Base-by-base conservation (phyloP, 768 basidiomycete genomes). In the Collybia sordida region DNA sequence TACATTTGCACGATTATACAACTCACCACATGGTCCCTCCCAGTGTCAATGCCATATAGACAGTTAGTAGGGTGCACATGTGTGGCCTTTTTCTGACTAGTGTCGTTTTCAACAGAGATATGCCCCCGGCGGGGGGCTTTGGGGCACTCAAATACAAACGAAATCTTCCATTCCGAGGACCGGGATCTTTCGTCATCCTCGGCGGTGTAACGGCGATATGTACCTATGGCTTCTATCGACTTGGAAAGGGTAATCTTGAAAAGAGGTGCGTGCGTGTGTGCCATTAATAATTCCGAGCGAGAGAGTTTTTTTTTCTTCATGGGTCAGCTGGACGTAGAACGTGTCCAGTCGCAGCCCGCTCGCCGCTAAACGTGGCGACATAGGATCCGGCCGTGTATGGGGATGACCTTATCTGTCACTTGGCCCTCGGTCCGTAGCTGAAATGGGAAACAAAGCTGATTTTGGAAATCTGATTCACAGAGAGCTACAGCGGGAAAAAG, bases 91-190 rank as follows among this genome's bases (percentile, higher is more conserved):
- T 34, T 38, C 51, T 58, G 35, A 56, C 52, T 31, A 31, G 12
- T 24, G n/a, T 34, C n/a, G 42, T 40, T 51, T 58, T 49, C 22
- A 53, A 51, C 71, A 97, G 95, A 72, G 96, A 99, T 64, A 88
- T 99, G 85, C 96, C 96, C 60, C 96, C 96, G 36, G 59, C 84
- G 39, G 94, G 93, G 54, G 96, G 96, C 2, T 99, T 96, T 71
- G 93, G 91, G 64, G 72, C 87, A 23, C 72, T 99, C 72, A 87
- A 87, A 70, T 99, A 98, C 81, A 95, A 93, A 70, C 89, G 96
- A 58, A 96, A 95, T 70, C 82, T 98, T 41, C 94, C 96, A 40
- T 75, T 92, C 65, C 83, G 89, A 51, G 92, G 92, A 2, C 93
- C 92, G 46, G 83, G 91, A 27, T 93, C 92, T 19, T 74, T 86